Base-by-base conservation (phyloP, 441 rosid species). In the Raphanus hybrid region DNA sequence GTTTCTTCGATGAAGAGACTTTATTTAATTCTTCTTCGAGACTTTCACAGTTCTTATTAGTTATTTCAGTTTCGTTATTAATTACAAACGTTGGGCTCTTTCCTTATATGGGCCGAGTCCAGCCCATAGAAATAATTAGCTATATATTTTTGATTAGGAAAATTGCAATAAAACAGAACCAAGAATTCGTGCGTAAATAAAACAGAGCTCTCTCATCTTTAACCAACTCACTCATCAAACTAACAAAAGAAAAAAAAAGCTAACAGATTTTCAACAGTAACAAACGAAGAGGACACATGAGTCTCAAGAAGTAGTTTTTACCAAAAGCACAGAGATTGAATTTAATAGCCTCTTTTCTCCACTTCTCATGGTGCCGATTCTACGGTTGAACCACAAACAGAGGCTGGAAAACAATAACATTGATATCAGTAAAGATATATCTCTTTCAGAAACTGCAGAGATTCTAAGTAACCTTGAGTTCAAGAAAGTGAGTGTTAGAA, bases 151-250 rank as follows among this genome's bases (percentile, higher is more conserved):
- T 18, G 48, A 69, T 41, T 26, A 10, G 6, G 75, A 39, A 63
- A 64, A 37, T 55, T 64, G 34, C 23, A 63, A 50, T 37, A 9
- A n/a, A 75, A 64, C 27, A 70, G 61, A 41, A 43, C 7, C 16
- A 67, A 37, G 11, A 6, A 27, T 66, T 50, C 77, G 64, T 54
- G 63, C 66, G 8, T 10, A 45, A 73, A 50, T 59, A 67, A 41
- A 68, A 62, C 65, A 67, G 70, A 18, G 72, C 8, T 64, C 39
- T 64, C 60, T 60, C 32, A 6, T 62, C 8, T 60, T 26, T 11
- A 57, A 71, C 14, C 57, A 58, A 58, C 63, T 54, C 54, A 59
- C 64, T 68, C 78, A 62, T 11, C 43, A 69, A 54, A 55, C 78
- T 41, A 69, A 23, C 26, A n/a, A 50, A 11, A 45, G 11, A 43